Conservation (phyloP, 1,284 basidiomycete genomes). For the Fomitiporia mediterranea region DNA sequence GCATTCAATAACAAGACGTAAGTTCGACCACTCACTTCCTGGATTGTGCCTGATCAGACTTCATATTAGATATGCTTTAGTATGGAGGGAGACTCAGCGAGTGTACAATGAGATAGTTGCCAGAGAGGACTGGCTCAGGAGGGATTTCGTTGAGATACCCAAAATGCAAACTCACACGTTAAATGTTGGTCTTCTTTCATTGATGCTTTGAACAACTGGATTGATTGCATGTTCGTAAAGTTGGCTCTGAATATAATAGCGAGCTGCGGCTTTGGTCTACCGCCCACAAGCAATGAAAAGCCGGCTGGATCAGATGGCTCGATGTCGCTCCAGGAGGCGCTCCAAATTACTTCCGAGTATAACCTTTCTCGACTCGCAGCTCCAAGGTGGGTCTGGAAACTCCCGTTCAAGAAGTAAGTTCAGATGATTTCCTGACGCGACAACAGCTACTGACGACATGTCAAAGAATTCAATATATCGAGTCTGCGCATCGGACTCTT, state of each 20-base stretch:
- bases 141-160: slow-evolving; percentile 34
- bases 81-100: slow-evolving; percentile 39
- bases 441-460: not conserved
- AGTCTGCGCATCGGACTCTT: slow-evolving; percentile 29
- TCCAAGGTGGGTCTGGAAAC: slow-evolving; percentile 39
- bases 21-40: slow-evolving; percentile 16
- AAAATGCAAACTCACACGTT: slow-evolving; percentile 38
- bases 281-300: slow-evolving; percentile 38
- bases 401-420: slow-evolving; percentile 40
- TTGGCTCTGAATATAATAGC: slow-evolving; percentile 46
- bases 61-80: slow-evolving; percentile 36
- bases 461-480: slow-evolving; percentile 26
- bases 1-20: slow-evolving; percentile 46
- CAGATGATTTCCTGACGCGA: not conserved
- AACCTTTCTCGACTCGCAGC: slow-evolving; percentile 27
- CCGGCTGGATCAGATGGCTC: slow-evolving; percentile 33
- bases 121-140: slow-evolving; percentile 39
- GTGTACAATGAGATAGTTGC: slow-evolving; percentile 43
- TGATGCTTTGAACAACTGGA: too few species aligned
- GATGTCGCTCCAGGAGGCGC: slow-evolving; percentile 42
- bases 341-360: slow-evolving; percentile 35
- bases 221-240: slow-evolving; percentile 25
- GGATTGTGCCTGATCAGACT: too few species aligned
- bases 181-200: slow-evolving; percentile 32
- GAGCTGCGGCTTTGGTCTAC: slow-evolving; percentile 47